Evolutionary conservation across 345 rosid genomes (phyloP).

Genomic region (Lepidium sativum): DNA sequence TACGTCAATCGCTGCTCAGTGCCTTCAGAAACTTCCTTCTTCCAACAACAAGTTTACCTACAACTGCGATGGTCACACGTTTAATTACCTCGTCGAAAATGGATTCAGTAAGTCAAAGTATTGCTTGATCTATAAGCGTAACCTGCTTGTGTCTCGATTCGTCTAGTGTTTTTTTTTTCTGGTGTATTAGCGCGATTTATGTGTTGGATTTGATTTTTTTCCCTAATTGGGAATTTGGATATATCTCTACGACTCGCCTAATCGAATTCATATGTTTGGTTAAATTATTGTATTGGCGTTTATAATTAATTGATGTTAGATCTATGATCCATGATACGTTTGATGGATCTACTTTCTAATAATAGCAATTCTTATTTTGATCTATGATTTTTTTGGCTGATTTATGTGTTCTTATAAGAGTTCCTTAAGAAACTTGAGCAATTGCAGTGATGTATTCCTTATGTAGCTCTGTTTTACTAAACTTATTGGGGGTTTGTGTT

Average conservation of each 20-base stretch:
- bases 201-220: neutral
- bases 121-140: neutral
- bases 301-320: constrained; percentile 1
- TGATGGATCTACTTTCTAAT: neutral
- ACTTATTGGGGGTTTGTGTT: neutral
- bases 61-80: constrained; percentile 77
- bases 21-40: constrained; percentile 69
- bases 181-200: neutral
- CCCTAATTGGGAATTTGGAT: neutral
- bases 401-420: neutral
- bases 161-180: neutral
- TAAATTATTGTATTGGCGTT: neutral
- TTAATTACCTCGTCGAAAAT: constrained; percentile 73
- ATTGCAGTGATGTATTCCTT: neutral
- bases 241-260: neutral
- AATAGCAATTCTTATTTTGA: constrained; percentile 3
- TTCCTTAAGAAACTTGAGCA: neutral
- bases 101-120: constrained; percentile 50
- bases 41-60: constrained; percentile 63
- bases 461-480: neutral
- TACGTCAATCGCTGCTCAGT: constrained; percentile 60
- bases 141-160: neutral
- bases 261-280: constrained; percentile 1
- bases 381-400: constrained; percentile 1
- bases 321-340: constrained; percentile 1